Evolutionary conservation across 2,329 filamentous ascomycete species (phyloP), one percentile per base, ranked within the genome.

Genomic region (Zymoseptoria brevis): DNA sequence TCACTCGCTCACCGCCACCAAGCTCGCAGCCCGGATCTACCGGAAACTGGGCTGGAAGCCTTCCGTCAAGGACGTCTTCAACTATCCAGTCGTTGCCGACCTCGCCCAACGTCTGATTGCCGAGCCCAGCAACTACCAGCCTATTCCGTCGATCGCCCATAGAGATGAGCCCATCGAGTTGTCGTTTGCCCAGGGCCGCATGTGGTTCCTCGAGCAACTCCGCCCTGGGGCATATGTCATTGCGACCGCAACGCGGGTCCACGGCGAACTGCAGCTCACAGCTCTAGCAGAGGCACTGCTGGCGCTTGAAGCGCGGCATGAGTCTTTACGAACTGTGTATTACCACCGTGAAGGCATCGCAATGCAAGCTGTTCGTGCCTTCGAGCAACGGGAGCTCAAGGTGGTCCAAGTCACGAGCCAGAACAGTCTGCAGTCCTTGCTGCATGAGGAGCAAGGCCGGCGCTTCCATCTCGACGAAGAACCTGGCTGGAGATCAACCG

Each of bases 201-300:
- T 56, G 13, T 59, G 54, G 57, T 59, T 59, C 19, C 22, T 59
- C 24, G 53, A 59, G 22, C 57, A 59, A 35, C 57, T 59, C 7
- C 48, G 57, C 49, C 57, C 50, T 6, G 49, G 49, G 8, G 49
- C 49, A n/a, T 59, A 59, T 50, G 16, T 51, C 35, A 50, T 59
- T 8, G 19, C 57, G 4, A 56, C 53, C 24, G 54, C 53, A 55
- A 48, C 35, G 29, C 57, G 58, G n/a, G 22, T 60, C 8, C 41
- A 30, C 2, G 58, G 58, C 4, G 16, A n/a, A 11, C 50, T 60
- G 3, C 13, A 45, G 7, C 9, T 60, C 9, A 16, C 51, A 8
- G 58, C 58, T 50, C 50, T 26, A 8, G 19, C 24, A n/a, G 24
- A 16, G 48, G 59, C 59, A 19, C 53, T 60, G 2, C 51, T 55